Base-by-base conservation (phyloP, 2,329 filamentous ascomycete species). In the Sarocladiaceae sp. region DNA sequence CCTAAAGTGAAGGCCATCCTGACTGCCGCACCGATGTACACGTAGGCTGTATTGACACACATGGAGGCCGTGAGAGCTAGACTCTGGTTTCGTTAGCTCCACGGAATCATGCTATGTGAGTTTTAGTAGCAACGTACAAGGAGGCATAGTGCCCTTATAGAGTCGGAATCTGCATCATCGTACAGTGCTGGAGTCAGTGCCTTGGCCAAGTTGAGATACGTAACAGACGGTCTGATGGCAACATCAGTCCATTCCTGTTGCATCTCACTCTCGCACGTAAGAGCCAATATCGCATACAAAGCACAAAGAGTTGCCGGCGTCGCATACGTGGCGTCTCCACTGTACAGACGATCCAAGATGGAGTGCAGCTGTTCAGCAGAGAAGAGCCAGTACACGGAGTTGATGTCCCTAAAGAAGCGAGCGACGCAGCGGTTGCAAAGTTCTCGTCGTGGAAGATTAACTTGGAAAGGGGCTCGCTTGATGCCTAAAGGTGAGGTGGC, bases 321-420 rank as follows among this genome's bases (percentile, higher is more conserved):
- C 15, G 44, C 44, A 48, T 13, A 48, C 3, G 44, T 11, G 2
- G 44, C 25, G 33, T 48, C 44, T 33, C 44, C 44, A 5, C 26
- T 17, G 26, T 48, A 48, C 26, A 48, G 44, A 20, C 44, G 44
- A 33, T 48, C 44, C 4, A 48, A 17, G 25, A 33, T 33, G 15
- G 26, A 31, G 15, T 48, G 44, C 3, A 48, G 44, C 26, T 48
- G 44, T 28, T 48, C 44, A 11, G 26, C 17, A 15, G 44, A 48
- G 26, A 48, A 48, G 15, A 48, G 26, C 44, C 44, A 48, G 26
- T 48, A 48, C 8, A 48, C 44, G n/a, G 44, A 48, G 44, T 48
- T 48, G 44, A 48, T 33, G 44, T 48, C 44, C 15, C 26, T 29
- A 17, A 48, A 48, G 26, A 48, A 48, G 17, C 44, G 44, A 29